These are phyloP conservation scores for Scheffersomyces illinoinensis DNA, from an alignment of 1,139 yeast genomes.

Conservation along the genomic window DNA sequence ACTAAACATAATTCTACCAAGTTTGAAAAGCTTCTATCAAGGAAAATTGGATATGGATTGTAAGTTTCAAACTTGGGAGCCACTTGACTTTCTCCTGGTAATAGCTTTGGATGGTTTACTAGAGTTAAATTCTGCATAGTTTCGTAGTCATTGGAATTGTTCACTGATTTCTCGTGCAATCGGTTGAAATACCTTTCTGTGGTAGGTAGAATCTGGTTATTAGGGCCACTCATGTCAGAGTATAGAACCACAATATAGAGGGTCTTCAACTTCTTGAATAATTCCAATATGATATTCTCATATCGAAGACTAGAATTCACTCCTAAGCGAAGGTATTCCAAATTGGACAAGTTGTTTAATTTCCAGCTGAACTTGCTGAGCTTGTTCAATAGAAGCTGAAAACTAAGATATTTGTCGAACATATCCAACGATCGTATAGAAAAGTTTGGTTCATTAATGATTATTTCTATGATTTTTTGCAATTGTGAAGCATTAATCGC, in stretches of 20 bases:
- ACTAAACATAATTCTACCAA: conserved; percentile 28
- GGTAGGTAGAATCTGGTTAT: conserved; percentile 20
- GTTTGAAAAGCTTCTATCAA: conserved; percentile 21
- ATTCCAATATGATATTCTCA: conserved; percentile 22
- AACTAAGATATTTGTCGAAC: conserved; percentile 23
- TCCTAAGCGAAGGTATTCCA: conserved; percentile 26
- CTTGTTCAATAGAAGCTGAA: conserved; percentile 25
- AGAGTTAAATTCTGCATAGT: conserved; percentile 21
- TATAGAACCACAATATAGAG: conserved; percentile 15
- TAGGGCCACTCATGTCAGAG: conserved; percentile 16
- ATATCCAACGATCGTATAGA: conserved; percentile 25
- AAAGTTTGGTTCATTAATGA: conserved; percentile 24
- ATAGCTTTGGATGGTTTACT: conserved; percentile 29
- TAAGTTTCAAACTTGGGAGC: conserved; percentile 19
- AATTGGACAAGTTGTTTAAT: conserved; percentile 19
- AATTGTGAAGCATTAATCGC: conserved; percentile 25
- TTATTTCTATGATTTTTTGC: conserved; percentile 23
- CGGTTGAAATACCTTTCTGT: conserved; percentile 18
- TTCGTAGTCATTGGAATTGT: conserved; percentile 2
- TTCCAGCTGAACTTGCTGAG: conserved; percentile 31
- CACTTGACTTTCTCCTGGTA: conserved; percentile 8
- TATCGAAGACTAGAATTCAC: conserved; percentile 26
- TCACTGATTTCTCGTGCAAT: conserved; percentile 1
- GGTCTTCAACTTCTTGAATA: conserved; percentile 28
- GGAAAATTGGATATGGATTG: conserved; percentile 27